These are phyloP conservation scores for Cryptococcus sp. DNA, from an alignment of 1,284 basidiomycete species.

Conservation along the genomic window DNA sequence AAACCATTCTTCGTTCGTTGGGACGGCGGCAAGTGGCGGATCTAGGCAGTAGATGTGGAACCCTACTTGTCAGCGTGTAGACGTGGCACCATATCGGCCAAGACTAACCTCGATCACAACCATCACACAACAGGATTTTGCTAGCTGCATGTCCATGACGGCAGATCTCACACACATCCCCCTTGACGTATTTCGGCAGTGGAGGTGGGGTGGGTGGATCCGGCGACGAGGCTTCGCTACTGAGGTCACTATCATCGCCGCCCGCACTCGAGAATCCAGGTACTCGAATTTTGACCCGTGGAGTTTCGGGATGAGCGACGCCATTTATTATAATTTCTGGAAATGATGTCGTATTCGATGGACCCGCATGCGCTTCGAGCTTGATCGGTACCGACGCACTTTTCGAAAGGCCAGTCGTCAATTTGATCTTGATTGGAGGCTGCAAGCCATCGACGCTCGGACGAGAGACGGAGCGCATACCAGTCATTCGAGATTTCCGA, in stretches of 20 bases:
- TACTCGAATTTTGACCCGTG: constrained; percentile 28
- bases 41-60: constrained; percentile 97
- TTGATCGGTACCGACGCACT: neutral
- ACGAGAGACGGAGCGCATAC: constrained; percentile 6
- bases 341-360: constrained; percentile 3
- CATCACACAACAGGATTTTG: constrained; percentile 93
- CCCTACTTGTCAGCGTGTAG: constrained; percentile 56
- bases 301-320: constrained; percentile 5
- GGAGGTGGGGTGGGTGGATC: constrained; percentile 1
- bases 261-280: constrained; percentile 33
- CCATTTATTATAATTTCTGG: neutral
- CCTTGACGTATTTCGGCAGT: constrained; percentile 36
- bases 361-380: neutral
- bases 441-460: constrained; percentile 1
- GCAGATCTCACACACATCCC: constrained; percentile 75
- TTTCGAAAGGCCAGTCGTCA: neutral
- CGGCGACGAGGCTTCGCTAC: constrained; percentile 31
- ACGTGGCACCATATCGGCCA: too few species aligned
- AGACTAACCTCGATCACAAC: constrained; percentile 83
- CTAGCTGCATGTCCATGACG: constrained; percentile 78
- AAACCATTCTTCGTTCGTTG: constrained; percentile 87
- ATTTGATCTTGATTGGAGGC: neutral
- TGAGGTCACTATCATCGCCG: constrained; percentile 41
- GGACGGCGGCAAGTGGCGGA: constrained; percentile 77
- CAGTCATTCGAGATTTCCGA: constrained; percentile 14